Evolutionary conservation across 1,139 yeast species (phyloP).

Genomic region (Zygotorulaspora mrakii): DNA sequence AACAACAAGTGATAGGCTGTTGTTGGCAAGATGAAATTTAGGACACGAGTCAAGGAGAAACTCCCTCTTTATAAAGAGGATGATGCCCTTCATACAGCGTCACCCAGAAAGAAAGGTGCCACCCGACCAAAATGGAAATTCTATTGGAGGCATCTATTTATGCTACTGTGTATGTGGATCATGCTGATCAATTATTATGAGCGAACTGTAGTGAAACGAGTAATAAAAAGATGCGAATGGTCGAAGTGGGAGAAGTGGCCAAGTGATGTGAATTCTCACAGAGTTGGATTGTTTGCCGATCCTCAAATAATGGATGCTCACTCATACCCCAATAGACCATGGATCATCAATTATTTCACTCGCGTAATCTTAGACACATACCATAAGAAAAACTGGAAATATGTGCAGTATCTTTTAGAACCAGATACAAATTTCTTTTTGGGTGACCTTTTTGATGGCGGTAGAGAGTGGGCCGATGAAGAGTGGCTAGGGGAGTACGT

Average conservation of each 20-base stretch:
- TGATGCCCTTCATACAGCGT: conserved; percentile 8
- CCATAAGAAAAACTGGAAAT: conserved; percentile 69
- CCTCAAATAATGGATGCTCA: conserved; percentile 85
- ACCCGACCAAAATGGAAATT: conserved; percentile 7
- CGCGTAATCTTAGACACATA: conserved; percentile 60
- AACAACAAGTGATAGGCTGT: neutral
- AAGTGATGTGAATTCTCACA: conserved; percentile 44
- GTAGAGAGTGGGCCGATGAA: conserved; percentile 75
- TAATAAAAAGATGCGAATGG: conserved; percentile 60
- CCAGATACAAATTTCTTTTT: conserved; percentile 78
- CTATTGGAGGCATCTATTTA: conserved; percentile 28
- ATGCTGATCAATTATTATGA: conserved; percentile 56
- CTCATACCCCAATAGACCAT: conserved; percentile 60
- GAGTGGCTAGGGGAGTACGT: conserved; percentile 70
- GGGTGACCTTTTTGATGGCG: conserved; percentile 95
- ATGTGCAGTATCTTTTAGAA: conserved; percentile 53
- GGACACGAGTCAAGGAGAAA: conserved; percentile 13
- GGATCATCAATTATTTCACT: conserved; percentile 45
- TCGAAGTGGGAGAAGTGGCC: conserved; percentile 57
- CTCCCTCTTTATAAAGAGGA: conserved; percentile 10
- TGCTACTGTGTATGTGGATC: conserved; percentile 42
- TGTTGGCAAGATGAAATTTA: conserved; percentile 8
- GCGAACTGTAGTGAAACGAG: conserved; percentile 48
- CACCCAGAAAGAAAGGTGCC: conserved; percentile 5
- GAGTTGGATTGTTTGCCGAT: conserved; percentile 77